Evolutionary conservation across 305 asterid genomes (phyloP), one percentile per base, ranked within the genome.

Genomic region (Salvia sclarea): DNA sequence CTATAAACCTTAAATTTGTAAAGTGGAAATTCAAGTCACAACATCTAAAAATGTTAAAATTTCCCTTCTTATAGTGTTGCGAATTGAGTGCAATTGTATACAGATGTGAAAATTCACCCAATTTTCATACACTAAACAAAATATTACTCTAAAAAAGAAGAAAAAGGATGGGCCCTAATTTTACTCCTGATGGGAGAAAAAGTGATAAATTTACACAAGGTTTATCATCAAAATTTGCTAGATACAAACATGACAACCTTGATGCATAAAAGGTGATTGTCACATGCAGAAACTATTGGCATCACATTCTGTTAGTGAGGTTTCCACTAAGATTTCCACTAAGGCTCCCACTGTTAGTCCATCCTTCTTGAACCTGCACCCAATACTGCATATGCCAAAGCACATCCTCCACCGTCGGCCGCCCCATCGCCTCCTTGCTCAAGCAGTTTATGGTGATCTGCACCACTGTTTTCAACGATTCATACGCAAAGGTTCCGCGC

Each of bases 311-410:
- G 64, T 73, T 77, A 66, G 82, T 70, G 61, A 84, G 72, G 78
- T 80, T 83, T 21, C 88, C 89, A 68, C 87, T 85, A n/a, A 83
- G 77, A 38, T 79, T 85, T 37, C 95, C 92, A 47, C 95, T 82
- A 30, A 88, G 88, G 77, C 81, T 83, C 37, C 91, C 96, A 73
- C 91, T 88, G 87, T 79, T 86, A 11, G 80, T 84, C 96, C 98
- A 86, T 48, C 99, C 99, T 85, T 94, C 99, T 79, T 91, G 99
- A 78, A 91, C 97, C 71, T 94, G 99, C 60, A 89, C 82, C 4
- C 98, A 89, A 69, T 94, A 94, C 64, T 94, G 99, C 97, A 94
- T 84, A 61, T 94, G 96, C 99, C 99, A 94, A 8, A 94, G 89
- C 83, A 91, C 96, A 60, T 94, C 99, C 81, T 94, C 99, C 40